Conservation (phyloP, 768 basidiomycete species). For the Sarcodon aspratus region DNA sequence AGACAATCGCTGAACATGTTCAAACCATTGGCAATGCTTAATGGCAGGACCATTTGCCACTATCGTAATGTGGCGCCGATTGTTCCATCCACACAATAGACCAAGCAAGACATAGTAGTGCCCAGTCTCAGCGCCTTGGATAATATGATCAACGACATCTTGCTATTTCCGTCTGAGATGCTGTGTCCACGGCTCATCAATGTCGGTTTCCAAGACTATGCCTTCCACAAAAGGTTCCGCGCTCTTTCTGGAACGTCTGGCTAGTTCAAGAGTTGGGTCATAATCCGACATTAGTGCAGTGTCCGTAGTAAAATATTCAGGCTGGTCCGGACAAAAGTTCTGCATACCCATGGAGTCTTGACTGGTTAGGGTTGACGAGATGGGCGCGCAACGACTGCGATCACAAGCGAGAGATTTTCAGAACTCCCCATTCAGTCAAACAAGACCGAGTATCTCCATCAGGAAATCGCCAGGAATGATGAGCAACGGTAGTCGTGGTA, state of each 20-base stretch:
- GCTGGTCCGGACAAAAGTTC: no score
- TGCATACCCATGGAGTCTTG: no score
- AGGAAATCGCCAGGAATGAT: background rate
- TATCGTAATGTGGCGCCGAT: no score
- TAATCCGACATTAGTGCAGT: no score
- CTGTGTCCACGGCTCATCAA: constrained; percentile 37
- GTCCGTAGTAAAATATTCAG: no score
- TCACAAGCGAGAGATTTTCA: no score
- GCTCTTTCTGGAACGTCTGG: constrained; percentile 27
- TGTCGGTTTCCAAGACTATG: constrained; percentile 18
- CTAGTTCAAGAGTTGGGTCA: constrained; percentile 72
- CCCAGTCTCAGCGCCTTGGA: constrained; percentile 60
- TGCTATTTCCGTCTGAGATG: constrained; percentile 69
- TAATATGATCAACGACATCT: constrained; percentile 63
- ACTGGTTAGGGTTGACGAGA: no score
- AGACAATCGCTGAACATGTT: no score
- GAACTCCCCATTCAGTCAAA: background rate
- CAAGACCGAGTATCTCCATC: background rate
- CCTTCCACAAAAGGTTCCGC: constrained; percentile 13
- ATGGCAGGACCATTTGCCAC: no score
- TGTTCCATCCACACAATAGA: no score
- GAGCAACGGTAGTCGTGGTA: background rate
- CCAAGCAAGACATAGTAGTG: constrained; percentile 72
- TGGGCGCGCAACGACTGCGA: no score
- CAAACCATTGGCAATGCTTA: no score